These are phyloP conservation scores for Agroathelia rolfsii DNA, from an alignment of 1,284 basidiomycete genomes.

Conservation along the genomic window DNA sequence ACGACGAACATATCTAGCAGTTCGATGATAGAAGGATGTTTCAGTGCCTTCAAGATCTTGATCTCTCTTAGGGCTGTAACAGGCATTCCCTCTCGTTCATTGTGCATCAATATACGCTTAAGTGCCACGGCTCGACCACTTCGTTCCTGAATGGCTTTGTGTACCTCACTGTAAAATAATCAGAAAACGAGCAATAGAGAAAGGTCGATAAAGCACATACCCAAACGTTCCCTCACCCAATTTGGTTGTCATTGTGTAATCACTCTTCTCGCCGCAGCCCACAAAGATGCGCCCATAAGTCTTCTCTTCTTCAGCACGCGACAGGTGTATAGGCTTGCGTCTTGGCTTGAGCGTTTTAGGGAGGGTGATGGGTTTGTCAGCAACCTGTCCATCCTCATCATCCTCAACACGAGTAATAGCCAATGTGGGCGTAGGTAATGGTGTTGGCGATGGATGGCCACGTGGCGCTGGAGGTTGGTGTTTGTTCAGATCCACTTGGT, in stretches of 20 bases:
- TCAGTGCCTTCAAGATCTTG: slow-evolving; percentile 87
- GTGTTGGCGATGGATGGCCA: too few species aligned
- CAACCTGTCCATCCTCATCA: too few species aligned
- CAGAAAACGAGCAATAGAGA: slow-evolving; percentile 6
- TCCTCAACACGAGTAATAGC: too few species aligned
- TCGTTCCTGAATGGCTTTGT: slow-evolving; percentile 66
- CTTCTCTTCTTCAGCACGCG: slow-evolving; percentile 54
- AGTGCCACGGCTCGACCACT: slow-evolving; percentile 72
- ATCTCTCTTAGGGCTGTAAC: slow-evolving; percentile 98
- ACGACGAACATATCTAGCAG: slow-evolving; percentile 90
- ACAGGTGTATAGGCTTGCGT: slow-evolving; percentile 34
- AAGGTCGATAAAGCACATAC: slow-evolving; percentile 32
- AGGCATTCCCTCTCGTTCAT: slow-evolving; percentile 92
- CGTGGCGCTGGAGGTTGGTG: too few species aligned
- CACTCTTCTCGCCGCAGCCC: slow-evolving; percentile 70
- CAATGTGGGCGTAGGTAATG: too few species aligned
- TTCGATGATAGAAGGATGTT: slow-evolving; percentile 80
- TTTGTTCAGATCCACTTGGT: too few species aligned
- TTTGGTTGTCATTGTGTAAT: slow-evolving; percentile 77
- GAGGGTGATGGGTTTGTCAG: slow-evolving; percentile 18
- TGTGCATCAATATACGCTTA: slow-evolving; percentile 94
- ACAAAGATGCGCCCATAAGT: slow-evolving; percentile 61
- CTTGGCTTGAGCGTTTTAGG: slow-evolving; percentile 16
- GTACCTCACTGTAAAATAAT: slow-evolving; percentile 59
- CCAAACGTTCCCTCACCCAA: slow-evolving; percentile 95